A percentile compares a stretch with the other conserved stretches of the same genome.
Evolutionary conservation across 176 grass and related monocot genomes (phyloP).

Genomic region (Poa annua): DNA sequence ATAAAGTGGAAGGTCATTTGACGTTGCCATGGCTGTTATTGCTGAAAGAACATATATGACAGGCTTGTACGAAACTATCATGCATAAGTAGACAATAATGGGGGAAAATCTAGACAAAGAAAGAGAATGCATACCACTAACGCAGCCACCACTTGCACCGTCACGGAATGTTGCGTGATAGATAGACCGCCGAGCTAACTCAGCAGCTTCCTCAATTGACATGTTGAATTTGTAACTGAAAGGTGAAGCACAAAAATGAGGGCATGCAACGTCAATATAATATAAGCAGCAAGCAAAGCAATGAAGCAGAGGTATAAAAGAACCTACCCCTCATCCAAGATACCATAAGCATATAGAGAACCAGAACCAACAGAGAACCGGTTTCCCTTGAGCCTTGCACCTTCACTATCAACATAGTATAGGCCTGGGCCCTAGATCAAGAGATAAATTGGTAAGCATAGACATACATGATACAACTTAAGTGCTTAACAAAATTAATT

Average conservation of each 20-base stretch:
- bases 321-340: constrained; percentile 80
- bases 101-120: background rate
- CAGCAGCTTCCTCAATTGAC: constrained; percentile 78
- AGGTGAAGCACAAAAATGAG: constrained; percentile 28
- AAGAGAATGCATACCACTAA: constrained; percentile 66
- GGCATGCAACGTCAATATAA: background rate
- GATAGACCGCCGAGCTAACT: constrained; percentile 80
- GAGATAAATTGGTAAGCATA: constrained; percentile 14
- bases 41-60: constrained; percentile 6
- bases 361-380: constrained; percentile 96
- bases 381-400: constrained; percentile 79
- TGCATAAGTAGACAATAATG: background rate
- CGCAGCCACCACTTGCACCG: constrained; percentile 90
- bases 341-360: constrained; percentile 90
- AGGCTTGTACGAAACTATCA: background rate
- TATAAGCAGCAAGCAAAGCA: background rate
- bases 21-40: background rate
- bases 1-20: background rate
- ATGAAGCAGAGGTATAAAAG: background rate
- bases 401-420: constrained; percentile 98
- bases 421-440: constrained; percentile 82
- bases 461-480: background rate
- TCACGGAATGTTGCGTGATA: constrained; percentile 93
- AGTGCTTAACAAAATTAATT: background rate
- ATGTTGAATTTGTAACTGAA: constrained; percentile 80